Evolutionary conservation across 495 filamentous ascomycete genomes (phyloP), one percentile per base, ranked within the genome.

Genomic region (Neurospora cerealis): DNA sequence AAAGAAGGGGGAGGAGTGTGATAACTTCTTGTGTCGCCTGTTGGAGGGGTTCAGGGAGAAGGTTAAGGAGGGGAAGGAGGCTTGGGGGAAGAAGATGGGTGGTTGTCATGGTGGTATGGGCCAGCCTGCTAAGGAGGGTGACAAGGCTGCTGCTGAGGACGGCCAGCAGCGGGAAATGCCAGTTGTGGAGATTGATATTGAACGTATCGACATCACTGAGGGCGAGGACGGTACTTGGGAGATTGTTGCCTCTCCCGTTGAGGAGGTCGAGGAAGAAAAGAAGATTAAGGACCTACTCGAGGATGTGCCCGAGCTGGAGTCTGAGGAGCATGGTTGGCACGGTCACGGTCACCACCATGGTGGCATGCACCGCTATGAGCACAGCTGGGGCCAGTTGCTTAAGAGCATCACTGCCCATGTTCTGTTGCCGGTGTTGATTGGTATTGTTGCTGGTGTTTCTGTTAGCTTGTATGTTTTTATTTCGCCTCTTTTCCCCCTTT

Each of bases 361-460:
- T 69, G 46, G 71, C 19, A 9, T 40, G 69, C 34, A 40, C 74
- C 41, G 69, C 24, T 79, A 76, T 28, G 72, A 81, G 70, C 80
- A 81, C 72, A 82, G 78, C 73, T 85, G 85, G 81, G 77, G 77
- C 48, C 75, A 80, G 71, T 78, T 87, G 37, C 76, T 88, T 62
- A 83, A 80, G 80, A 82, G 83, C 73, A 81, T 88, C 41, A 81
- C 80, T 44, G 78, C 83, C 10, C 84, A 87, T 74, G 84, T 89
- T 40, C 75, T 89, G 24, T 79, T 89, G 32, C 87, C 87, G 1
- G 79, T 88, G 28, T 73, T 86, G 19, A 78, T 89, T 69, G 87
- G 87, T 69, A 82, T 89, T 62, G 78, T 85, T 37, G 86, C 85
- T 71, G 87, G 87, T 75, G 80, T 89, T n/a, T 80, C 79, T 66